Percentiles rank a stretch among this genome's conserved stretches.
Conservation (phyloP, 108 stramenopile genomes). For the Schizochytrium sp. region DNA sequence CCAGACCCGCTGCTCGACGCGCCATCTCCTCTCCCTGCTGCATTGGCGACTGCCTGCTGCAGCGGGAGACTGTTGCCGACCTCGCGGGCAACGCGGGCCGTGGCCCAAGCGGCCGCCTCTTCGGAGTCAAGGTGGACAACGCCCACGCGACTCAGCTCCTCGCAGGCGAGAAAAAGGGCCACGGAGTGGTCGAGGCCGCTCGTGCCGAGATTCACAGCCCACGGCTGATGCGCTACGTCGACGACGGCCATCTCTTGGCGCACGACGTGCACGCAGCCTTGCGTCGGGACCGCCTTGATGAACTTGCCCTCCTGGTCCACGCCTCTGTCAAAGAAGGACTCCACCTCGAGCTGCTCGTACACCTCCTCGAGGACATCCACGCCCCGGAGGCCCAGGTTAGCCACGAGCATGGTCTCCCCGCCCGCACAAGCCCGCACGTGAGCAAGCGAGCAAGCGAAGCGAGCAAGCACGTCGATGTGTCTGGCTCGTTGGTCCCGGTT, state of each 20-base stretch:
- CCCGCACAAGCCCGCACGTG: no score
- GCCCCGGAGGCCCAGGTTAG: neutral
- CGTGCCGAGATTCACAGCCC: neutral
- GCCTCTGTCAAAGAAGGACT: neutral
- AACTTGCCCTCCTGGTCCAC: neutral
- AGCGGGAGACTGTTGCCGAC: neutral
- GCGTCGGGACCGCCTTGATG: neutral
- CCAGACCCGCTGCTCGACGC: neutral
- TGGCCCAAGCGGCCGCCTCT: neutral
- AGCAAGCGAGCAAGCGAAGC: no score
- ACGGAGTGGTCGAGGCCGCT: neutral
- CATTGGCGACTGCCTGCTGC: no score
- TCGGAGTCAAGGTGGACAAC: neutral
- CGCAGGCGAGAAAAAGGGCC: neutral
- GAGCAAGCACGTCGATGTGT: no score
- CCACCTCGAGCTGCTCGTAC: conserved; percentile 1
- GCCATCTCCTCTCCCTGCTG: no score
- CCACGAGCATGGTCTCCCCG: neutral
- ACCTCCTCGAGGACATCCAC: neutral
- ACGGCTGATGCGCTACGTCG: neutral
- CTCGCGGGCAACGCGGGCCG: neutral
- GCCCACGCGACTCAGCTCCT: neutral
- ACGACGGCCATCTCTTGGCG: neutral
- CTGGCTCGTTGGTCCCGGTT: no score
- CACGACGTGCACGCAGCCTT: neutral